Evolutionary conservation across 768 basidiomycete genomes (phyloP), one percentile per base, ranked within the genome.

Genomic region (Tephrocybe sp.): DNA sequence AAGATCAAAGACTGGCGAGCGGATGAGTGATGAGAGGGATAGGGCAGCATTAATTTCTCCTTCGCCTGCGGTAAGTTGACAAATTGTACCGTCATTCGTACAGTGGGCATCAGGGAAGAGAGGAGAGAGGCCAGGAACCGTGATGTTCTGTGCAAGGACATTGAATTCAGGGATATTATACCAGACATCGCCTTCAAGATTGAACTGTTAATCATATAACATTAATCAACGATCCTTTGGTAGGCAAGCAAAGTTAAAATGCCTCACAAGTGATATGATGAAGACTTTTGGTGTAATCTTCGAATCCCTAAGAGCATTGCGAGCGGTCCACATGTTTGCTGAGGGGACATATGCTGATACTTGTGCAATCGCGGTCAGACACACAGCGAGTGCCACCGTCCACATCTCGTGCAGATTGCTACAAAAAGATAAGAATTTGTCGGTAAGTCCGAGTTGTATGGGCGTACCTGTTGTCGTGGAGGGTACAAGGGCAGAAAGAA

Each of bases 41-140:
- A 40, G n/a, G n/a, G 48, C 48, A 32, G 48, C 48, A 26, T 49
- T 49, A 16, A 49, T 49, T 31, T 49, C 48, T 25, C 39, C 48
- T 18, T 44, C 40, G 3, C 48, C 47, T 3, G 47, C 31, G 2
- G 47, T 48, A 2, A 48, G 28, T 22, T 48, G 47, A 18, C 47
- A 48, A 22, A 48, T 48, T 12, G 47, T 32, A 2, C 47, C 47
- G 25, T 48, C 27, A 3, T 2, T 19, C 15, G 47, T 48, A 30
- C 47, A 48, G 41, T 48, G 47, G 13, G 38, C 47, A 9, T 41
- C n/a, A 13, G 47, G 47, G 16, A 40, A 48, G 27, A 48, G 15
- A 22, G 47, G 47, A 8, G 47, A 48, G 15, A 48, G 24, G 6
- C 47, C 47, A 1, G 38, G 38, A 6, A 48, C 39, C 22, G 47